These are phyloP conservation scores for Kodamaea suecica DNA, from an alignment of 1,139 yeast genomes.

Conservation along the genomic window DNA sequence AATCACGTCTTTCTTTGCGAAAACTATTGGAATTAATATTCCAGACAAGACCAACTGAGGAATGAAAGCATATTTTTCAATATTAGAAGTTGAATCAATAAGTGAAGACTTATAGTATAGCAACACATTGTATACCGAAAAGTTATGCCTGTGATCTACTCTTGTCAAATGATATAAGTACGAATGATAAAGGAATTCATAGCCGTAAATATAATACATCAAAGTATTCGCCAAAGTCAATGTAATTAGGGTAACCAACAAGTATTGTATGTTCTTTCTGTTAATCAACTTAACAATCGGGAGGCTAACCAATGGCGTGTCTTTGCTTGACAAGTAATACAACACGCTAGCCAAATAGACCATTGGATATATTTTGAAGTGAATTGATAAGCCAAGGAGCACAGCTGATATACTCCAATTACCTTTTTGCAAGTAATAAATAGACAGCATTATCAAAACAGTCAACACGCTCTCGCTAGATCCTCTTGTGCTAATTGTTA, in stretches of 20 bases:
- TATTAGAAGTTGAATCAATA: constrained; percentile 11
- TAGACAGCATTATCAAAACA: constrained; percentile 63
- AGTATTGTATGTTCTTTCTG: constrained; percentile 44
- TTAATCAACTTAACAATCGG: constrained; percentile 43
- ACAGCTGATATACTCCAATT: constrained; percentile 51
- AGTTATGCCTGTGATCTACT: constrained; percentile 91
- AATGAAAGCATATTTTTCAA: constrained; percentile 63
- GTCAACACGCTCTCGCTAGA: constrained; percentile 89
- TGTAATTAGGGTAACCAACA: constrained; percentile 37
- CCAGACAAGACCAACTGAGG: constrained; percentile 73
- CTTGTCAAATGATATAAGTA: constrained; percentile 81
- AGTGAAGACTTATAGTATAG: constrained; percentile 62
- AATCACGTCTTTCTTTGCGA: constrained; percentile 53
- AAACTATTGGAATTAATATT: constrained; percentile 55
- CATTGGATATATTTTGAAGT: constrained; percentile 87
- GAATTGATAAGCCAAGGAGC: constrained; percentile 74
- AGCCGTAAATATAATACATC: constrained; percentile 71
- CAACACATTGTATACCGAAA: constrained; percentile 78
- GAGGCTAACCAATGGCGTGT: constrained; percentile 21
- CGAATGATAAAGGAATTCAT: constrained; percentile 73
- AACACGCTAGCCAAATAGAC: constrained; percentile 67
- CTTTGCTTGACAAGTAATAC: constrained; percentile 23
- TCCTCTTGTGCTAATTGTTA: constrained; percentile 90
- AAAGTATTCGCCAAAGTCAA: constrained; percentile 44
- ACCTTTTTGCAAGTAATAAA: constrained; percentile 42